phyloP scores from a whole-genome alignment of 1,139 yeast species.

The Candida pseudoviswanathii region DNA sequence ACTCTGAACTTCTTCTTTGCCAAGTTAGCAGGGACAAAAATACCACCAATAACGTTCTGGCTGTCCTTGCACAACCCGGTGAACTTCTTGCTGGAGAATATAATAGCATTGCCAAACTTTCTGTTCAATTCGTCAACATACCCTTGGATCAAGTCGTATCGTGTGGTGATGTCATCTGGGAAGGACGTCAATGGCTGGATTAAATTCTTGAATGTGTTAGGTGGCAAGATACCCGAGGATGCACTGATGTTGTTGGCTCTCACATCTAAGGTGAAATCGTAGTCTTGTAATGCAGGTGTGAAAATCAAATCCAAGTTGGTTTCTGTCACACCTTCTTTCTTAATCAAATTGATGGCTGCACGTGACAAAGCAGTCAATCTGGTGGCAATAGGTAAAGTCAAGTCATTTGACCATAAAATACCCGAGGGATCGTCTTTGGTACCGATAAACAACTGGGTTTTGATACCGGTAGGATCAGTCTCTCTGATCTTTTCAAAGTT shows the following conservation, averaged over 20 bases:
- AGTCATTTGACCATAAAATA: slow-evolving; percentile 72
- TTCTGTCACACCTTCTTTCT: slow-evolving; percentile 44
- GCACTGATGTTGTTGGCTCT: slow-evolving; percentile 46
- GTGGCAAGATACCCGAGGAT: slow-evolving; percentile 58
- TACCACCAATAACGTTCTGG: slow-evolving; percentile 71
- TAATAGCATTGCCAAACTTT: slow-evolving; percentile 56
- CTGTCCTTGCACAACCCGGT: slow-evolving; percentile 52
- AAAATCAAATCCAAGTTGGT: slow-evolving; percentile 59
- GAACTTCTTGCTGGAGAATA: slow-evolving; percentile 61
- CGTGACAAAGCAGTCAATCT: slow-evolving; percentile 87
- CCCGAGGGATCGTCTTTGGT: slow-evolving; percentile 85
- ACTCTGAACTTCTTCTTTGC: slow-evolving; percentile 72
- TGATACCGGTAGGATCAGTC: slow-evolving; percentile 79
- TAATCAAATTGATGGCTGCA: slow-evolving; percentile 63
- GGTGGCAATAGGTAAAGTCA: slow-evolving; percentile 78
- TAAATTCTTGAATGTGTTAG: slow-evolving; percentile 67
- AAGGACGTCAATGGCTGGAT: slow-evolving; percentile 38
- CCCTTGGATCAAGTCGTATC: slow-evolving; percentile 58
- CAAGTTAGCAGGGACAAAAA: slow-evolving; percentile 69
- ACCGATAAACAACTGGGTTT: slow-evolving; percentile 79
- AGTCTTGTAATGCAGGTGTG: slow-evolving; percentile 81
- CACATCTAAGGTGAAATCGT: slow-evolving; percentile 72
- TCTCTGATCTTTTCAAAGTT: slow-evolving; percentile 69
- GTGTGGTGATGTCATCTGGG: slow-evolving; percentile 47
- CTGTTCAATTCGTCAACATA: slow-evolving; percentile 57